phyloP scores from a whole-genome alignment of 345 rosid genomes.

The Raphanus raphanistrum region DNA sequence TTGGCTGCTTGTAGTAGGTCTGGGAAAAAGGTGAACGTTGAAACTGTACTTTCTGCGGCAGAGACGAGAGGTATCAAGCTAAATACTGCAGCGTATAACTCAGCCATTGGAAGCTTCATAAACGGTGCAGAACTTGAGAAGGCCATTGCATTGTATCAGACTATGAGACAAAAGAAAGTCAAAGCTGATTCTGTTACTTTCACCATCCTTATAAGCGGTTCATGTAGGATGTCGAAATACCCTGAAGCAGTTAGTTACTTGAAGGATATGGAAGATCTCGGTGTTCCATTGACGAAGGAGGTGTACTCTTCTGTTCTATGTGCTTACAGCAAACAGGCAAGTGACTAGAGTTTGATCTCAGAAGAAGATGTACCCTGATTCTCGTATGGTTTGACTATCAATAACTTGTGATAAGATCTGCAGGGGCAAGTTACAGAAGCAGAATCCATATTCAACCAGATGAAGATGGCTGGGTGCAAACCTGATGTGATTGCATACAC shows the following conservation, averaged over 20 bases:
- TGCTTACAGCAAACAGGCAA: conserved; percentile 81
- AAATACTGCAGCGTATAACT: conserved; percentile 80
- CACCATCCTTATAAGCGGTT: conserved; percentile 74
- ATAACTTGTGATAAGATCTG: not conserved
- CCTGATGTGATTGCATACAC: conserved; percentile 85
- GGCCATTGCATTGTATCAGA: conserved; percentile 59
- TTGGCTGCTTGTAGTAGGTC: conserved; percentile 85
- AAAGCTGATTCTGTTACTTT: conserved; percentile 74
- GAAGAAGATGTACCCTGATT: conserved; percentile 8
- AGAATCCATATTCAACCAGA: conserved; percentile 69
- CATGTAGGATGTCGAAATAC: conserved; percentile 71
- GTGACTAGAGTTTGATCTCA: conserved; percentile 29
- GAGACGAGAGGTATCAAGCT: conserved; percentile 72
- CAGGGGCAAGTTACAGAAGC: conserved; percentile 79
- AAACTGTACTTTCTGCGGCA: conserved; percentile 75
- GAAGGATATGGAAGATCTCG: conserved; percentile 58
- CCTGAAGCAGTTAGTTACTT: conserved; percentile 70
- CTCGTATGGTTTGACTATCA: not conserved
- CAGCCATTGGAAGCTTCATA: conserved; percentile 85
- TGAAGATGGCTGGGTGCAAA: conserved; percentile 66
- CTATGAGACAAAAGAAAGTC: conserved; percentile 72
- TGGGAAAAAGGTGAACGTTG: conserved; percentile 68
- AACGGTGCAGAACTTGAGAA: conserved; percentile 79
- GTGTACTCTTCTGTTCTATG: conserved; percentile 72
- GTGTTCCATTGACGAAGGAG: conserved; percentile 71